Conservation (phyloP, 805 yeast genomes). For the Maudiozyma serrabonitensis region DNA sequence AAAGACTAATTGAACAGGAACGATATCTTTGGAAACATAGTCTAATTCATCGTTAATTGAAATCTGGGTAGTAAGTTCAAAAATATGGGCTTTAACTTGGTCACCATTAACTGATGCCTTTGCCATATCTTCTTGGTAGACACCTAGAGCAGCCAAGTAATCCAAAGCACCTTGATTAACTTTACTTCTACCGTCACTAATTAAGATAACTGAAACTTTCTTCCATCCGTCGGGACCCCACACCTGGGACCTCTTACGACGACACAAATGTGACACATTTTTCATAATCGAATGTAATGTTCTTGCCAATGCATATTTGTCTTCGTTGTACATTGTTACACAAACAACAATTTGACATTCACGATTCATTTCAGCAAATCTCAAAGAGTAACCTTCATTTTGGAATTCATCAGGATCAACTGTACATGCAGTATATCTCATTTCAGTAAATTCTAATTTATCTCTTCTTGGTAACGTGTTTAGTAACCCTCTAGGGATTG, state of each 20-base stretch:
- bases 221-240: constrained; percentile 99
- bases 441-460: constrained; percentile 85
- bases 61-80: constrained; percentile 93
- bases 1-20: constrained; percentile 89
- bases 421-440: constrained; percentile 97
- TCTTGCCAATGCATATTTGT: constrained; percentile 78
- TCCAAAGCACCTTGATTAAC: constrained; percentile 78
- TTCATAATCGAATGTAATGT: constrained; percentile 92
- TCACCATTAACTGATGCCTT: constrained; percentile 87
- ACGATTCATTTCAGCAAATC: constrained; percentile 79
- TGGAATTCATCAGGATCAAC: constrained; percentile 82
- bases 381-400: constrained; percentile 68
- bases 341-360: constrained; percentile 89
- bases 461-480: constrained; percentile 80
- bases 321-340: constrained; percentile 96
- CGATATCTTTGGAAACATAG: constrained; percentile 82
- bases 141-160: constrained; percentile 87
- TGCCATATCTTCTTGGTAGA: constrained; percentile 95
- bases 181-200: constrained; percentile 91
- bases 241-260: constrained; percentile 67
- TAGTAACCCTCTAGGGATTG: constrained; percentile 81
- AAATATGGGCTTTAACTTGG: constrained; percentile 85
- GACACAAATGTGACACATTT: constrained; percentile 79
- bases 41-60: constrained; percentile 83
- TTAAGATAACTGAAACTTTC: constrained; percentile 82